Evolutionary conservation across 2,329 filamentous ascomycete species (phyloP), one percentile per base, ranked within the genome.

Genomic region (Cladobotryum protrusum): DNA sequence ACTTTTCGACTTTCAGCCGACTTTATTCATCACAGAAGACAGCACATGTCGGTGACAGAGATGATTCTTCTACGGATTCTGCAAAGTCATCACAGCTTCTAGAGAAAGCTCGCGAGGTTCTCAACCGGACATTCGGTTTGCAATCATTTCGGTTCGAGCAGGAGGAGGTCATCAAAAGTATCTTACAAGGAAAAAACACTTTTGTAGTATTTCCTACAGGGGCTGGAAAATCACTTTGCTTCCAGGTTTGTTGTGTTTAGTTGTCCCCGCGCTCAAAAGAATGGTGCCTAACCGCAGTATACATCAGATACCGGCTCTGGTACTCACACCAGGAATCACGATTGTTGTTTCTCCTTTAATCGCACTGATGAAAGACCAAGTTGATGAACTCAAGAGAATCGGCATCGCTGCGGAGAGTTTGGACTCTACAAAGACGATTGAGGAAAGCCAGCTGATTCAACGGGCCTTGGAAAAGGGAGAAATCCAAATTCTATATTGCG

Each of bases 341-440:
- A 69, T 82, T 5, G 75, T 81, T 3, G 75, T 81, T 2, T 81
- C 76, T 0, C 77, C 77, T 0, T 62, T 81, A 3, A 77, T 81
- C 46, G 77, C 77, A 2, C 58, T 82, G 47, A 81, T 81, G 78
- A 82, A 82, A 57, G 78, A 82, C 53, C 79, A 83, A 55, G 77
- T 80, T 0, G 78, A 82, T 54, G 72, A 74, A 1, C 65, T 83
- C 17, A 65, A 70, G 43, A 67, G 67, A 9, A 69, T 72, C 24
- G 73, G 73, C 1, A 72, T 83, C 9, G 57, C 71, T 9, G 80
- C 78, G 8, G 79, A 77, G 2, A 74, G 72, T 6, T 64, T 82
- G 11, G 77, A 83, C 57, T 83, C 78, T 0, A 77, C 72, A 4
- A 81, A 80, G 56, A 71, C 71, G 0, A 71, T 69, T 48, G 70